Conservation (phyloP, 1,139 yeast species). For the Scheffersomyces insectosa region DNA sequence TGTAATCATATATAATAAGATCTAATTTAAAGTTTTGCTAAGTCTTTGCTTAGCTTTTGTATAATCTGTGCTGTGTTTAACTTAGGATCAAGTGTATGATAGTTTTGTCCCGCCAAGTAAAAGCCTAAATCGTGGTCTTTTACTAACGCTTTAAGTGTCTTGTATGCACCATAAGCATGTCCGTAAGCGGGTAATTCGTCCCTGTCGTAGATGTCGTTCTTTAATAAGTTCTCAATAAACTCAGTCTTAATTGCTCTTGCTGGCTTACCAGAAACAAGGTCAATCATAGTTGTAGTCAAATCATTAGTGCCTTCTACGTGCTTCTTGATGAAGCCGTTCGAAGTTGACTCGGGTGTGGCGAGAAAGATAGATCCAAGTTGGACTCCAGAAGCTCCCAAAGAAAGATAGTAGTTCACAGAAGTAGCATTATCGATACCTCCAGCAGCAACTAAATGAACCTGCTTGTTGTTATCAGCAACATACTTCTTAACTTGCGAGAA, state of each 20-base stretch:
- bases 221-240: slow-evolving; percentile 20
- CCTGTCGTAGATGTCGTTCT: neutral
- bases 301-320: slow-evolving; percentile 4
- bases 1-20: no score
- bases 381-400: slow-evolving; percentile 45
- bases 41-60: slow-evolving; percentile 2
- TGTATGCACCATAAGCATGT: slow-evolving; percentile 34
- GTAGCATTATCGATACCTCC: slow-evolving; percentile 44
- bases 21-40: neutral
- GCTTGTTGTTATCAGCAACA: slow-evolving; percentile 7
- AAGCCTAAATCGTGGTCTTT: slow-evolving; percentile 26
- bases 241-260: slow-evolving; percentile 40
- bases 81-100: slow-evolving; percentile 15
- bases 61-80: slow-evolving; percentile 5
- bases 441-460: slow-evolving; percentile 40
- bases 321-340: slow-evolving; percentile 18
- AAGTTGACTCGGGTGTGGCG: slow-evolving; percentile 32
- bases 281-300: slow-evolving; percentile 32
- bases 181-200: slow-evolving; percentile 38
- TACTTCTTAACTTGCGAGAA: slow-evolving; percentile 22
- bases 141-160: slow-evolving; percentile 17
- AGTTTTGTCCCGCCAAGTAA: slow-evolving; percentile 36
- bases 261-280: slow-evolving; percentile 37
- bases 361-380: slow-evolving; percentile 50
- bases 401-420: slow-evolving; percentile 25